Base-by-base conservation (phyloP, 2,329 filamentous ascomycete species). In the Dactylonectria estremocensis region DNA sequence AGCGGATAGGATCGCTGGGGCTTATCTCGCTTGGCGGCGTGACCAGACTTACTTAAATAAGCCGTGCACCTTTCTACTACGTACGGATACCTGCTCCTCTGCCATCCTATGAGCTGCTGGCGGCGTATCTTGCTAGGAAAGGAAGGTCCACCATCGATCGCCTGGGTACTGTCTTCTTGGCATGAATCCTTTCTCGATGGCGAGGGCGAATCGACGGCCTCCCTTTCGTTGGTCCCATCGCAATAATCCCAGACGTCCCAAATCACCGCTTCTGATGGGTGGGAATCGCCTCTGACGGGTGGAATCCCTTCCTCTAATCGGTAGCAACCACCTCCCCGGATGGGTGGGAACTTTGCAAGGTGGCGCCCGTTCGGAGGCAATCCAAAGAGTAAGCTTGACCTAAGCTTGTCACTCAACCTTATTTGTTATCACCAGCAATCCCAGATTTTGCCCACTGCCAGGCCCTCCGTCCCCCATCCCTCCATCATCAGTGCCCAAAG, bases 111-210 rank as follows among this genome's bases (percentile, higher is more conserved):
- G 49, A 28, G 16, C 3, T 28, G 7, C 16, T 8, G 49, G 16
- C 53, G 53, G 67, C 61, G 59, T 68, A 40, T 45, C 62, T 2
- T 69, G 61, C 72, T 69, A 5, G 35, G 67, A 72, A 74, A 28
- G 72, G 72, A 73, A 73, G 72, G 72, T 73, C 67, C 3, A 52
- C 52, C 58, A 72, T 71, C 63, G 62, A 72, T 74, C 59, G 58
- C 37, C 65, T 61, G 46, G 57, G 45, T 35, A 61, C 8, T 37
- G 48, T 40, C 28, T 49, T 56, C 69, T 73, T 73, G 72, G 71
- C 69, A 43, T 20, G 35, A 13, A 9, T n/a, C 40, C n/a, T 28
- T 28, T 28, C 24, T 28, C 24, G 24, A 28, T 28, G 24, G 24
- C 24, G 24, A 28, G 4, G 24, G 7, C 24, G 24, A 28, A 28